phyloP scores from a whole-genome alignment of 2,329 filamentous ascomycete genomes.

The Colletotrichum zoysiae region DNA sequence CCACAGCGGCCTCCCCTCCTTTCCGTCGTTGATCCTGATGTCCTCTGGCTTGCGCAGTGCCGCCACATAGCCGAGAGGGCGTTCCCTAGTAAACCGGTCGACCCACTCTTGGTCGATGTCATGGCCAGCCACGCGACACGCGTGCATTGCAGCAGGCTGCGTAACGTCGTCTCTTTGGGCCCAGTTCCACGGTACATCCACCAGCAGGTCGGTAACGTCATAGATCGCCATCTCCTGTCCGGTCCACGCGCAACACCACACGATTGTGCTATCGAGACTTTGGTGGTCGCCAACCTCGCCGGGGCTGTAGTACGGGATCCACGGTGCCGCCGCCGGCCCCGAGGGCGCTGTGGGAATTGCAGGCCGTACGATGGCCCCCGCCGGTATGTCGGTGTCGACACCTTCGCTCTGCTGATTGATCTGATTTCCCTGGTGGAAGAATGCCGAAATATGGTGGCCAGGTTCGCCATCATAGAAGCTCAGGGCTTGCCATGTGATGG shows the following conservation, averaged over 20 bases:
- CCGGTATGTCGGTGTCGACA: constrained; percentile 5
- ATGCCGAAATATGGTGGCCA: background rate
- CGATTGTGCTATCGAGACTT: background rate
- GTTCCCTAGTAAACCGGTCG: background rate
- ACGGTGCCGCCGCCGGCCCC: background rate
- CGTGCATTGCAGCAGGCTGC: rapidly evolving
- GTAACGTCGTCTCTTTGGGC: background rate
- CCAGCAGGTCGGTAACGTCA: background rate
- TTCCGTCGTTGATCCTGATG: constrained; percentile 1
- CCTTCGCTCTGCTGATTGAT: background rate
- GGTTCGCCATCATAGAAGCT: background rate
- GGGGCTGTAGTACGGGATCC: background rate
- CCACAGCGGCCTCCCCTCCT: background rate
- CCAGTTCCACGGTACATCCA: background rate
- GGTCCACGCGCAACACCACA: background rate
- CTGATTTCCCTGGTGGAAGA: no score
- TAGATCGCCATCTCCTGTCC: background rate
- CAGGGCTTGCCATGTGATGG: background rate
- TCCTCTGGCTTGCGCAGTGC: background rate
- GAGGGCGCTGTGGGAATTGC: background rate
- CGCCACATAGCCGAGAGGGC: background rate
- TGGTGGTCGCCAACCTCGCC: constrained; percentile 8
- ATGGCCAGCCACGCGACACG: background rate
- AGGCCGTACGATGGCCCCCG: constrained; percentile 1
- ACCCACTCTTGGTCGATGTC: background rate